Conservation (phyloP, 2,329 filamentous ascomycete genomes). For the Parastagonospora avenae region DNA sequence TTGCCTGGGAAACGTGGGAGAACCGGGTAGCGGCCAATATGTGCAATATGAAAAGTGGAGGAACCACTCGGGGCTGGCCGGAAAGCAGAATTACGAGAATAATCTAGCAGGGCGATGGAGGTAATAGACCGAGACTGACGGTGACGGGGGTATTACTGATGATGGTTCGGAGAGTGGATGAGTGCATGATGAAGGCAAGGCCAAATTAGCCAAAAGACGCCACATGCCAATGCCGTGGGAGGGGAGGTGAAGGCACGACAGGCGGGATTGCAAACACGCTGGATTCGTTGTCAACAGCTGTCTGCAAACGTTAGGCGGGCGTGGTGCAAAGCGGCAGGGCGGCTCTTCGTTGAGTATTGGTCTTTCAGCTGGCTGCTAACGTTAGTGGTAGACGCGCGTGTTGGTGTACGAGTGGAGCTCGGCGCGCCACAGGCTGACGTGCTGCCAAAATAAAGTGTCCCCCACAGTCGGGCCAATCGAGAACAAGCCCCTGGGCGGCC, state of each 20-base stretch:
- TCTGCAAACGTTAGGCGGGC: neutral
- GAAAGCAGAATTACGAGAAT: neutral
- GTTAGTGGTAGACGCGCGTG: slow-evolving; percentile 26
- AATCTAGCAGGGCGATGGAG: slow-evolving; percentile 3
- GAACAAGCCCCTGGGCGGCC: slow-evolving; percentile 8
- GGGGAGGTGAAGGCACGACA: too few species aligned
- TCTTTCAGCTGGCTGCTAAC: neutral
- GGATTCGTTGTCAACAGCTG: neutral
- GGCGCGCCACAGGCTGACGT: slow-evolving; percentile 27
- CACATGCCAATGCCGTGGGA: slow-evolving; percentile 1
- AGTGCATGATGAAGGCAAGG: neutral
- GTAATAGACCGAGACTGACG: neutral
- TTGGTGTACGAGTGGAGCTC: slow-evolving; percentile 11
- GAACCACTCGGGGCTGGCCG: neutral
- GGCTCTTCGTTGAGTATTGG: neutral
- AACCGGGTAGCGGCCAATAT: neutral
- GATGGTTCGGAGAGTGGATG: neutral
- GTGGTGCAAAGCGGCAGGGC: neutral
- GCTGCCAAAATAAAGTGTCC: slow-evolving; percentile 29
- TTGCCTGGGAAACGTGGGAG: neutral
- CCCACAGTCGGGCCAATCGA: slow-evolving; percentile 16
- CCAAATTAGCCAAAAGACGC: slow-evolving; percentile 18
- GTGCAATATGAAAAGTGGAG: neutral
- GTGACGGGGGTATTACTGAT: neutral
- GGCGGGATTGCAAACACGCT: too few species aligned